These are phyloP conservation scores for Trichoderma asperellum DNA, from an alignment of 2,329 filamentous ascomycete species.

Conservation along the genomic window DNA sequence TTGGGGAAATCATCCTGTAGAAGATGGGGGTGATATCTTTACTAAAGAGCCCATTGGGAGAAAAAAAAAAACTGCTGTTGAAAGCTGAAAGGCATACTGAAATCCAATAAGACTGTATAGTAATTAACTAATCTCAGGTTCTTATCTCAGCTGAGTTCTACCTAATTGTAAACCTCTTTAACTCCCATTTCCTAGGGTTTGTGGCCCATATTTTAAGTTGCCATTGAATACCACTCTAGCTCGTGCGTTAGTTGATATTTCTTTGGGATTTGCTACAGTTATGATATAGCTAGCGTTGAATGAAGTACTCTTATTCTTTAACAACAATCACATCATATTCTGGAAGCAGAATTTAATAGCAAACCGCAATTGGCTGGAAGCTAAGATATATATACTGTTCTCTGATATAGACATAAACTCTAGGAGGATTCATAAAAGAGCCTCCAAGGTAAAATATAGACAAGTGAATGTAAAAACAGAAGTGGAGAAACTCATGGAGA, in stretches of 20 bases:
- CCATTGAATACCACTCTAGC: neutral
- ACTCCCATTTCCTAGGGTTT: neutral
- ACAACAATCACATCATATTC: neutral
- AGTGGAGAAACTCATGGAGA: neutral
- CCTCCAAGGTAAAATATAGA: conserved; percentile 15
- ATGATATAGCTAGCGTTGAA: neutral
- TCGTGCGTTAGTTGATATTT: neutral
- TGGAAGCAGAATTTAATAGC: neutral
- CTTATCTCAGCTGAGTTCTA: neutral
- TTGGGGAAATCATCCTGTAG: neutral
- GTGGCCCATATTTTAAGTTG: neutral
- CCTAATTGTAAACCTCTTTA: neutral
- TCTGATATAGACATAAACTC: conserved; percentile 22
- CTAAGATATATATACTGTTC: conserved; percentile 12
- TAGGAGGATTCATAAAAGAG: neutral
- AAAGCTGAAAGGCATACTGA: neutral
- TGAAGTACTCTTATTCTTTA: neutral
- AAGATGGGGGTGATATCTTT: neutral
- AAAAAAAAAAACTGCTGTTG: neutral
- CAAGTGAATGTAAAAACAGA: conserved; percentile 8
- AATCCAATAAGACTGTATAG: neutral
- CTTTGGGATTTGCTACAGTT: neutral
- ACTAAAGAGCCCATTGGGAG: neutral
- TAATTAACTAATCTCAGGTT: neutral
- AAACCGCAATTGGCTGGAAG: neutral